These are phyloP conservation scores for Nicotiana sylvestris DNA, from an alignment of 257 asterid species.

Conservation along the genomic window DNA sequence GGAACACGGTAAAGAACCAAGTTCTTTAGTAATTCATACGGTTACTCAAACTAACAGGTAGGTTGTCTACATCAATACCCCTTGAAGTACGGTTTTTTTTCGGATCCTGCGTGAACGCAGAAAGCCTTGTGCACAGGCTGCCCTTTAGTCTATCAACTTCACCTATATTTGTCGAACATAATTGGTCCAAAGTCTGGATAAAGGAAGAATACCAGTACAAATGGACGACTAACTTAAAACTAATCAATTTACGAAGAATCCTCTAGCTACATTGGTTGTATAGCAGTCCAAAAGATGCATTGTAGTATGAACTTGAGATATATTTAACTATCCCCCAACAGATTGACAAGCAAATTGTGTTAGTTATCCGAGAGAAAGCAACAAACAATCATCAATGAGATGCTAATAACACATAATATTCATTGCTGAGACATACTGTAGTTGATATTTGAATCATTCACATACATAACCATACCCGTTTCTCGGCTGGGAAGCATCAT, in stretches of 20 bases:
- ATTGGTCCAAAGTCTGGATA: not conserved
- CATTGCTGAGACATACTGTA: not conserved
- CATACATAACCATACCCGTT: not conserved
- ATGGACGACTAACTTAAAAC: not conserved
- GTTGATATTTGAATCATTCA: not conserved
- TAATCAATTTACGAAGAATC: not conserved
- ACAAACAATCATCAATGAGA: not conserved
- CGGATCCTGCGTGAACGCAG: too few relatives aligned
- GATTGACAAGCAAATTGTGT: not conserved
- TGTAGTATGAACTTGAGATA: not conserved
- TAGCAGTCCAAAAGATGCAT: not conserved
- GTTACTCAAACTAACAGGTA: too few relatives aligned
- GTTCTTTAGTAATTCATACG: too few relatives aligned
- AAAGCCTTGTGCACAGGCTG: too few relatives aligned
- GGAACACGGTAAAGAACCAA: too few relatives aligned
- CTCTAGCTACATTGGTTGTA: not conserved
- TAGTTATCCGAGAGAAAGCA: not conserved
- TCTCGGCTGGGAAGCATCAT: too few relatives aligned
- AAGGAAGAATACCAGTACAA: not conserved
- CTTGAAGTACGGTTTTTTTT: too few relatives aligned
- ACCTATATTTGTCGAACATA: not conserved
- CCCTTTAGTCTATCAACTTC: too few relatives aligned
- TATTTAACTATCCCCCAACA: not conserved
- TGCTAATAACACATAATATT: not conserved
- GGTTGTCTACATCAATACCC: too few relatives aligned